Base-by-base conservation (phyloP, 805 yeast genomes). In the Metschnikowia colocasiae region DNA sequence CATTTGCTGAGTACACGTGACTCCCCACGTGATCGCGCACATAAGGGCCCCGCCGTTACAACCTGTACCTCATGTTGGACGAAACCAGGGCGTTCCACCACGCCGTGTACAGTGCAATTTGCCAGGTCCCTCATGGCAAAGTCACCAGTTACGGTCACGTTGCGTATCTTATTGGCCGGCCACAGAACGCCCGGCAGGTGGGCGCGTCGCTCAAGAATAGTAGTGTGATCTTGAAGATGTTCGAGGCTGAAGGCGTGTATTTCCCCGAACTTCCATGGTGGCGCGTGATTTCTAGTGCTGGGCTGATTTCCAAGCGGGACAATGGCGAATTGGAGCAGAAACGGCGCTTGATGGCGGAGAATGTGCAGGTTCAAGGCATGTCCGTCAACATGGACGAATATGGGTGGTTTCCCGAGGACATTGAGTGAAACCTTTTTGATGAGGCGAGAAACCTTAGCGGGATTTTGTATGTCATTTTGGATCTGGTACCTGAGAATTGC, bases 91-190 rank as follows among this genome's bases (percentile, higher is more conserved):
- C 78, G 6, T 85, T 85, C 59, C 81, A 82, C 57, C 65, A 72
- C 37, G 82, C 82, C 0, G 89, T 84, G 0, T 87, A 81, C 57
- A 66, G 72, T 4, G 65, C 76, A 3, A 81, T 78, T 1, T 65
- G 64, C 30, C 63, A 67, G 49, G 74, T 86, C 4, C 95, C 95
- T 0, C 51, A 54, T 5, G 92, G 90, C 1, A 63, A 65, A 36
- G 90, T 82, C 6, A 80, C 89, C 0, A 74, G 83, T n/a, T 87
- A 87, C 23, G 59, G 88, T 2, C 91, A 85, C 59, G 79, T 87
- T 7, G 94, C 94, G 0, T 74, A 75, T 50, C 63, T 85, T 8
- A 69, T 84, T 0, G 76, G 74, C 26, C 69, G 75, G 42, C 94
- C 95, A 0, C 75, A 69, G 42, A 82, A 85, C 53, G 74, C 94